Conservation (phyloP, 495 filamentous ascomycete species). For the Beverwykella pulmonaria region DNA sequence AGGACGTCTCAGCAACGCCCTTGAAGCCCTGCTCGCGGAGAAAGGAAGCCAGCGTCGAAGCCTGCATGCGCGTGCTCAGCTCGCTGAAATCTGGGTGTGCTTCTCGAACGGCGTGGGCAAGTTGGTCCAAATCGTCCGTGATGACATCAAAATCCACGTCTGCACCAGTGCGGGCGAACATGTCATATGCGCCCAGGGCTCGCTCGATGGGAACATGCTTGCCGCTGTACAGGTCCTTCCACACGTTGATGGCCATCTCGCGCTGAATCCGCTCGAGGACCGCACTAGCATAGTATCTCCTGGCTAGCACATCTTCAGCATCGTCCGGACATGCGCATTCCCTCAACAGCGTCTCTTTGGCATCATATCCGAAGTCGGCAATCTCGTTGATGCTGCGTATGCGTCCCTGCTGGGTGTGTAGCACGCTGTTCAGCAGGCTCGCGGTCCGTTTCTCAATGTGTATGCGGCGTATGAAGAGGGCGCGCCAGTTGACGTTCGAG, state of each 20-base stretch:
- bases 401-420: conserved; percentile 67
- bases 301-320: conserved; percentile 74
- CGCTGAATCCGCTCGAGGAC: conserved; percentile 80
- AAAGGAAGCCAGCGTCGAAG: conserved; percentile 66
- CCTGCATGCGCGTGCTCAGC: conserved; percentile 64
- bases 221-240: conserved; percentile 60
- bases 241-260: conserved; percentile 73
- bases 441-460: conserved; percentile 58
- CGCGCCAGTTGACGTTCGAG: conserved; percentile 73
- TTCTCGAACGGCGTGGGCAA: conserved; percentile 58
- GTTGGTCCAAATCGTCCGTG: conserved; percentile 60
- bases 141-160: conserved; percentile 77
- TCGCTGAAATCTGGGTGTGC: conserved; percentile 55
- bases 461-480: conserved; percentile 65
- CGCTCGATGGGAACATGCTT: conserved; percentile 66
- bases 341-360: conserved; percentile 77
- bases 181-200: conserved; percentile 79
- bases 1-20: conserved; percentile 68
- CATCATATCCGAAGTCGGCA: conserved; percentile 76
- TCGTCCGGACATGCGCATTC: conserved; percentile 62
- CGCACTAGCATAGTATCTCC: conserved; percentile 77
- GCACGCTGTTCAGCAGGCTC: conserved; percentile 66
- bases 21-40: conserved; percentile 66
- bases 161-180: conserved; percentile 75
- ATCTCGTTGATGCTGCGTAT: conserved; percentile 70